phyloP scores from a whole-genome alignment of 2,329 filamentous ascomycete species.

The Fusarium marasasianum region DNA sequence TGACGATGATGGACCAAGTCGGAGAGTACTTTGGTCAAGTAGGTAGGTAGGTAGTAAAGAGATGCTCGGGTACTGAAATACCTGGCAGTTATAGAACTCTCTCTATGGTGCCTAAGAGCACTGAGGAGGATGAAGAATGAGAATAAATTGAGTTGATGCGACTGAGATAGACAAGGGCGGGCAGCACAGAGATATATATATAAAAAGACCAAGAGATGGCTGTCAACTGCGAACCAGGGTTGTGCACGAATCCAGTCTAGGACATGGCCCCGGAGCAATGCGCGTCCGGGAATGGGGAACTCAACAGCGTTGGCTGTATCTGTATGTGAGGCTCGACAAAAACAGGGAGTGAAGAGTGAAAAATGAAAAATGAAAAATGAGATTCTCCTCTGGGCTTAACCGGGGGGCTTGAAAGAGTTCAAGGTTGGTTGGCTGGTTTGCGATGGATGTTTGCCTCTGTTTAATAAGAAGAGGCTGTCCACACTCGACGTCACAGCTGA shows the following conservation, averaged over 20 bases:
- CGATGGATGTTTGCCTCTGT: neutral
- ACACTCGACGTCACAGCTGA: slow-evolving; percentile 10
- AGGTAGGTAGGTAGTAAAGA: neutral
- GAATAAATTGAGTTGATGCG: slow-evolving; percentile 2
- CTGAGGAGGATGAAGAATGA: neutral
- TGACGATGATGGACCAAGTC: neutral
- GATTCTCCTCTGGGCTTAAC: slow-evolving; percentile 19
- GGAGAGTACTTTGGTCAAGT: neutral
- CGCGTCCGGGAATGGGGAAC: slow-evolving; percentile 20
- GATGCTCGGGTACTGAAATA: slow-evolving; percentile 4
- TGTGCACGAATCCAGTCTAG: slow-evolving; percentile 8
- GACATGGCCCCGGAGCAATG: slow-evolving; percentile 21
- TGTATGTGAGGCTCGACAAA: slow-evolving; percentile 5
- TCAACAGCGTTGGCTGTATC: neutral
- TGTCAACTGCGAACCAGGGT: slow-evolving; percentile 11
- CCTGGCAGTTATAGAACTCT: neutral
- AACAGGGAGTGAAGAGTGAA: slow-evolving; percentile 33
- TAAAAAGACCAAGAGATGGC: neutral
- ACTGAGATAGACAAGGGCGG: slow-evolving; percentile 3
- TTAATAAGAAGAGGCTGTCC: neutral
- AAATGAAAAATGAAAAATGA: slow-evolving; percentile 36
- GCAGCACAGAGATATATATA: slow-evolving; percentile 10
- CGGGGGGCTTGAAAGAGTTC: slow-evolving; percentile 10
- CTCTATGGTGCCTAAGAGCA: slow-evolving; percentile 29
- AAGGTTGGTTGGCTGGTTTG: slow-evolving; percentile 7